Evolutionary conservation across 2,329 filamentous ascomycete genomes (phyloP).

Genomic region (Venturia pyrina): DNA sequence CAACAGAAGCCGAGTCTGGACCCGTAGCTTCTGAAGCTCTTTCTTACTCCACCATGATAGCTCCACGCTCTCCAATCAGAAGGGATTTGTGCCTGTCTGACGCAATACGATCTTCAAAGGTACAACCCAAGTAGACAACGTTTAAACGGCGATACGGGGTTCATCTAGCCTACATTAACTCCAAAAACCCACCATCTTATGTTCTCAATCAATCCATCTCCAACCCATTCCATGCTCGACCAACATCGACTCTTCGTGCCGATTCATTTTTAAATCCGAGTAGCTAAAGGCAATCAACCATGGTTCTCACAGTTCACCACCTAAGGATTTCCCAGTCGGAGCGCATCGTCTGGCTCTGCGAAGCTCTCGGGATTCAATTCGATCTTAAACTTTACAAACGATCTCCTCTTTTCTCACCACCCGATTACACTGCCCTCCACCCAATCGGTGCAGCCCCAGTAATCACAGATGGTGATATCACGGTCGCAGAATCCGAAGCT

Average conservation of each 20-base stretch:
- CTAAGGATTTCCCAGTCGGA: slow-evolving; percentile 44
- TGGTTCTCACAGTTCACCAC: slow-evolving; percentile 38
- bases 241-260: neutral
- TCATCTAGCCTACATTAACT: neutral
- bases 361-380: slow-evolving; percentile 47
- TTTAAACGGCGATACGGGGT: neutral
- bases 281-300: neutral
- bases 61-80: neutral
- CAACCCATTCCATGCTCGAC: neutral
- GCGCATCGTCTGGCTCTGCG: slow-evolving; percentile 45
- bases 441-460: slow-evolving; percentile 48
- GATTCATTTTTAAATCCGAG: neutral
- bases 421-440: slow-evolving; percentile 20
- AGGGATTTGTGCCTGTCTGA: neutral
- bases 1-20: too few relatives aligned
- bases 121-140: neutral
- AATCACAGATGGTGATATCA: slow-evolving; percentile 43
- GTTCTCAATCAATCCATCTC: neutral
- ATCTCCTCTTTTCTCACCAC: slow-evolving; percentile 29
- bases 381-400: slow-evolving; percentile 17
- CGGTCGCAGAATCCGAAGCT: slow-evolving; percentile 49
- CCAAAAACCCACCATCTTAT: neutral
- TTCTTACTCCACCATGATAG: neutral
- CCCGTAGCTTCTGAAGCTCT: too few relatives aligned
- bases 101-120: neutral